Evolutionary conservation across 2,329 filamentous ascomycete species (phyloP).

Genomic region (Dothistroma pini): DNA sequence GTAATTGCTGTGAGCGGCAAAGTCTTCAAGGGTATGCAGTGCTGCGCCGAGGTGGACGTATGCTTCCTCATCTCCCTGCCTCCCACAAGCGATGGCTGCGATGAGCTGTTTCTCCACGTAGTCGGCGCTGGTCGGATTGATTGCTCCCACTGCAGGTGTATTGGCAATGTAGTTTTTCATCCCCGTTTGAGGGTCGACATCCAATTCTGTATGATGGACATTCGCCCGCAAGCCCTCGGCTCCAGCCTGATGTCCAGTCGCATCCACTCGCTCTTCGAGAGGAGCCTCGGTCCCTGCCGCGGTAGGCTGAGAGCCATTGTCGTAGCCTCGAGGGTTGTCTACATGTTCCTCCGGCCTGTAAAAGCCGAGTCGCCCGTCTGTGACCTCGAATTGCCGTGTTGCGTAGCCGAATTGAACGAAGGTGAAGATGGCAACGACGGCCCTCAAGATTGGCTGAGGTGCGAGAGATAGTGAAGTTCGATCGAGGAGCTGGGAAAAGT

Average conservation of each 20-base stretch:
- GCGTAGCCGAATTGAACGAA: conserved; percentile 8
- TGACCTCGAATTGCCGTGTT: conserved; percentile 10
- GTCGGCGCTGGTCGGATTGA: conserved; percentile 76
- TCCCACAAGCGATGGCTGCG: conserved; percentile 5
- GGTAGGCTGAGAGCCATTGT: not conserved
- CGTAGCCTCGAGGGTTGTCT: conserved; percentile 5
- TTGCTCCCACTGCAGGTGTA: conserved; percentile 56
- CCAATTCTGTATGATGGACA: conserved; percentile 52
- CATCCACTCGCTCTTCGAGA: not conserved
- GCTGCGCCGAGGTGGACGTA: conserved; percentile 72
- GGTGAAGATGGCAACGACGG: conserved; percentile 4
- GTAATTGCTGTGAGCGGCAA: conserved; percentile 50
- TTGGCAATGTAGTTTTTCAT: conserved; percentile 93
- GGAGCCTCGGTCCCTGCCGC: not conserved
- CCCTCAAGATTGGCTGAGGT: conserved; percentile 3
- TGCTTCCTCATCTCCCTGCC: conserved; percentile 52
- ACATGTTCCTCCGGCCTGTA: conserved; percentile 6
- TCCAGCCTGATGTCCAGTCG: not conserved
- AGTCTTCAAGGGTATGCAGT: conserved; percentile 75
- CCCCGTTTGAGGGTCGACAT: conserved; percentile 68
- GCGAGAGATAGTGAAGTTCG: conserved; percentile 2
- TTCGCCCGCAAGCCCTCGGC: conserved; percentile 1
- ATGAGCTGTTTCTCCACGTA: conserved; percentile 78
- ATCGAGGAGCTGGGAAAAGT: conserved; percentile 8
- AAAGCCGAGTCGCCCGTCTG: conserved; percentile 10